These are phyloP conservation scores for Fusarium algeriense DNA, from an alignment of 2,329 filamentous ascomycete species.

Conservation along the genomic window DNA sequence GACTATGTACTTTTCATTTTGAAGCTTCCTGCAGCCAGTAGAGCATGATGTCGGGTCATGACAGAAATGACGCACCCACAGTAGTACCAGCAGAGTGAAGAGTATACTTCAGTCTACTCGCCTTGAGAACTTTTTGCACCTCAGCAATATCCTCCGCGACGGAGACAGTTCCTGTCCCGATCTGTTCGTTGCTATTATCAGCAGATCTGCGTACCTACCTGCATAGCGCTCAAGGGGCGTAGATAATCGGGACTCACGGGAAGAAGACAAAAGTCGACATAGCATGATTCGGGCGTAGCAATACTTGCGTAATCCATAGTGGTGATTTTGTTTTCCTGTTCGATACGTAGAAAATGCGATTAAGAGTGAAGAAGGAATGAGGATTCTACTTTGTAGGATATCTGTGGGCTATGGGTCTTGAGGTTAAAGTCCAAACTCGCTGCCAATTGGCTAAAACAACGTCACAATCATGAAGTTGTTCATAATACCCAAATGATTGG, in stretches of 20 bases:
- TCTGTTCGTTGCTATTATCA: constrained; percentile 57
- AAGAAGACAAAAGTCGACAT: constrained; percentile 92
- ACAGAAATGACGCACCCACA: constrained; percentile 72
- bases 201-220: neutral
- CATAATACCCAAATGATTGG: constrained; percentile 33
- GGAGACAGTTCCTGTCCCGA: constrained; percentile 82
- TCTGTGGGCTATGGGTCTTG: constrained; percentile 10
- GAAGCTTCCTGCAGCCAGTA: neutral
- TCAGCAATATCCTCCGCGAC: constrained; percentile 88
- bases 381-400: neutral
- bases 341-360: neutral
- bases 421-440: neutral
- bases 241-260: constrained; percentile 66
- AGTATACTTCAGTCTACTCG: constrained; percentile 82
- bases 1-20: neutral
- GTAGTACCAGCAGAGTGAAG: constrained; percentile 98
- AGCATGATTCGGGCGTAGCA: constrained; percentile 79
- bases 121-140: constrained; percentile 86
- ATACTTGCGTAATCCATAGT: constrained; percentile 62
- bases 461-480: constrained; percentile 27
- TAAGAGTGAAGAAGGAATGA: neutral
- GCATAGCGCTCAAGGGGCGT: neutral
- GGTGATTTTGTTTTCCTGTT: neutral
- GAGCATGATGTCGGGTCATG: neutral
- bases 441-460: constrained; percentile 38